Evolutionary conservation across 306 rosid genomes (phyloP).

Genomic region (Ammopiptanthus mongolicus): DNA sequence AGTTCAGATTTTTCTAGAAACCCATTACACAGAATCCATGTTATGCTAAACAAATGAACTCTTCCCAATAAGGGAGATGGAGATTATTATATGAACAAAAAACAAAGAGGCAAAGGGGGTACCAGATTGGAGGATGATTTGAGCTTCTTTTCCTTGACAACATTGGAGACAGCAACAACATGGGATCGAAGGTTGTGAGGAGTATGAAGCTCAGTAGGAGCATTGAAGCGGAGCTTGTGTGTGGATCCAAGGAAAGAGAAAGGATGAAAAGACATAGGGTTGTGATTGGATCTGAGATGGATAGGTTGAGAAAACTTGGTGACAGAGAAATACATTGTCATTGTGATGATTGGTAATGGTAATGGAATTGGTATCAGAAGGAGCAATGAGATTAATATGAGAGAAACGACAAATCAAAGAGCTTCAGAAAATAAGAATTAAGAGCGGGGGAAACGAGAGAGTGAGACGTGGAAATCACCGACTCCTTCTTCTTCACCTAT

Average conservation of each 20-base stretch:
- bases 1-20: not conserved
- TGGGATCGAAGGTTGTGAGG: slow-evolving; percentile 32
- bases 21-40: slow-evolving; percentile 13
- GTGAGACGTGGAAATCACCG: slow-evolving; percentile 43
- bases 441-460: slow-evolving; percentile 62
- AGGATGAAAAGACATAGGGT: slow-evolving; percentile 16
- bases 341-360: not conserved
- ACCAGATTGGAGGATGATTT: slow-evolving; percentile 62
- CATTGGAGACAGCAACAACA: slow-evolving; percentile 55
- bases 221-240: slow-evolving; percentile 37
- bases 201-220: slow-evolving; percentile 21
- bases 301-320: slow-evolving; percentile 45
- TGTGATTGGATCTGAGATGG: slow-evolving; percentile 63
- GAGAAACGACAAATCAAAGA: no score
- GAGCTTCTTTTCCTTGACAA: slow-evolving; percentile 47
- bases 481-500: not conserved
- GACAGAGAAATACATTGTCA: slow-evolving; percentile 53
- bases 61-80: not conserved
- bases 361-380: no score
- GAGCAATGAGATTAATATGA: not conserved
- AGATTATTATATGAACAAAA: not conserved
- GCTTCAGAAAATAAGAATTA: not conserved
- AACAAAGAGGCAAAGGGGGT: not conserved
- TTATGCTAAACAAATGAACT: not conserved
- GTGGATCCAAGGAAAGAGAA: slow-evolving; percentile 60